Evolutionary conservation across 495 filamentous ascomycete genomes (phyloP).

Genomic region (Parathielavia appendiculata): DNA sequence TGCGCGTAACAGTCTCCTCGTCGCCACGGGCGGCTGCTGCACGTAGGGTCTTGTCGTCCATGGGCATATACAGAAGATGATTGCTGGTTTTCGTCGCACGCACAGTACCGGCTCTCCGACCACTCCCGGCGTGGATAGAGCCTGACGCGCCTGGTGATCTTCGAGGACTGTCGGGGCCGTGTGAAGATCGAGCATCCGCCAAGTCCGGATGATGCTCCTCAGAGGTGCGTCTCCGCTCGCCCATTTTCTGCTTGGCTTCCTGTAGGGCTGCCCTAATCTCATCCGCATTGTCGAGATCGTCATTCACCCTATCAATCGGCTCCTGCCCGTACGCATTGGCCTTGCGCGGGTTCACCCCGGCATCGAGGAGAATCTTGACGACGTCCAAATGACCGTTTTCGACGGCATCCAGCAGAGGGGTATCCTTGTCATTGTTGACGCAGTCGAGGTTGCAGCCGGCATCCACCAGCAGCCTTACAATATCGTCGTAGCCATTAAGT

Average conservation of each 20-base stretch:
- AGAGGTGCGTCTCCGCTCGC: conserved; percentile 52
- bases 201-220: conserved; percentile 57
- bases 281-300: conserved; percentile 57
- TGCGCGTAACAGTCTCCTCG: conserved; percentile 67
- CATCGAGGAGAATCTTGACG: conserved; percentile 74
- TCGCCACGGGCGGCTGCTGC: conserved; percentile 81
- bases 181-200: conserved; percentile 56
- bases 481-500: conserved; percentile 71
- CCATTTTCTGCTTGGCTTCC: conserved; percentile 48
- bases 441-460: conserved; percentile 76
- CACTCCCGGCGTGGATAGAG: conserved; percentile 29
- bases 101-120: conserved; percentile 41
- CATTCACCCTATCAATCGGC: conserved; percentile 73
- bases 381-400: conserved; percentile 93
- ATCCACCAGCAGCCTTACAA: conserved; percentile 75
- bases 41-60: conserved; percentile 65
- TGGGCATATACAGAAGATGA: conserved; percentile 50
- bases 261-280: conserved; percentile 54
- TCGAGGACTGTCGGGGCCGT: conserved; percentile 64
- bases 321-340: conserved; percentile 83
- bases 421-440: conserved; percentile 80
- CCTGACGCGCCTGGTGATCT: conserved; percentile 50
- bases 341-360: conserved; percentile 82
- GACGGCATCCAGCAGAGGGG: conserved; percentile 89
- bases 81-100: conserved; percentile 53